Base-by-base conservation (phyloP, 2,329 filamentous ascomycete species). In the Paecilomyces sp. region DNA sequence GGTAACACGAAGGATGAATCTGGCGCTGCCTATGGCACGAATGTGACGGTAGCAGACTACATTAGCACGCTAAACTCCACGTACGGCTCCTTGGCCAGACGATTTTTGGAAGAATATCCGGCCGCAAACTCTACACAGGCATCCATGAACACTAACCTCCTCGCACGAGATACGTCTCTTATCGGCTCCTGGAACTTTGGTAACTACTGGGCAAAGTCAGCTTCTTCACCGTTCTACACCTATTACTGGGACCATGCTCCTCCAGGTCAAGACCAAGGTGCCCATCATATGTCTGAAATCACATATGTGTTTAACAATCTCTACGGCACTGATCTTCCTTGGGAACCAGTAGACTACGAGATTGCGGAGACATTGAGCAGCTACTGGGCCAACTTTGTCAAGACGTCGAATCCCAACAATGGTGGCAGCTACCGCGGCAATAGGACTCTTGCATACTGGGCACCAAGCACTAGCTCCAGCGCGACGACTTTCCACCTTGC, bases 311-410 rank as follows among this genome's bases (percentile, higher is more conserved):
- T 74, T 41, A 69, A 70, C 62, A 73, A 71, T 15, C 68, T 70
- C 1, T 67, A 65, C 58, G 47, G 60, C 9, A 61, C 62, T 12
- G 60, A 58, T 22, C 60, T 67, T 18, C 67, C 64, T n/a, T 74
- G 70, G 67, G 62, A 61, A 12, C 54, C 61, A 0, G 57, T 61
- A 6, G 71, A 73, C 56, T 71, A 68, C 58, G 61, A 55, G 8
- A 67, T 74, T 50, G 64, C 68, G 34, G 36, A 58, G 8, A 60
- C 51, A 24, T 70, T 70, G 34, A 61, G 62, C 15, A 54, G 63
- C 22, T 75, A 74, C 61, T 70, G 75, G 61, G 69, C 65, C 28
- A 71, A 70, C 57, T 75, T 74, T 56, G 70, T 67, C 36, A 62
- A 60, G 55, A 71, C 63, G 13, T 71, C 71, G 1, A 63, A 67